Conservation (phyloP, 2,329 filamentous ascomycete genomes). For the Pyricularia grisea region DNA sequence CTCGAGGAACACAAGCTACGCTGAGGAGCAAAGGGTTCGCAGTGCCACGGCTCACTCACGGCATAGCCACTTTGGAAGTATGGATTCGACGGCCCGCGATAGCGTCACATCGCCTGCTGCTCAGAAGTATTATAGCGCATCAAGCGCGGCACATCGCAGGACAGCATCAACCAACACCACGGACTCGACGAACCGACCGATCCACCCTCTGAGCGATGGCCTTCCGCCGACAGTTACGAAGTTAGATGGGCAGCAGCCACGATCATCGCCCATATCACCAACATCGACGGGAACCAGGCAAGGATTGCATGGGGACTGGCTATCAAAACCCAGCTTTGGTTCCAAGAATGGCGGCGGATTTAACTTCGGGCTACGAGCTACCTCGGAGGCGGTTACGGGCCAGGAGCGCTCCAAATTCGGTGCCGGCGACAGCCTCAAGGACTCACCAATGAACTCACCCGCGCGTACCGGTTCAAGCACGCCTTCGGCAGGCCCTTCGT, state of each 20-base stretch:
- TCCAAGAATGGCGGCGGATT: conserved; percentile 30
- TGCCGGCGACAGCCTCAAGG: conserved; percentile 41
- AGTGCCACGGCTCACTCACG: conserved; percentile 57
- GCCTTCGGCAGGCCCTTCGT: conserved; percentile 55
- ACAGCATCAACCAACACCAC: conserved; percentile 51
- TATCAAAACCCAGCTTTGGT: conserved; percentile 37
- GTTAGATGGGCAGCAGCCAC: conserved; percentile 36
- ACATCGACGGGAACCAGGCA: conserved; percentile 35
- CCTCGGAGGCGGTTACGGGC: conserved; percentile 64
- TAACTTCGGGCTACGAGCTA: conserved; percentile 65
- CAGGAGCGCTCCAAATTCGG: conserved; percentile 41
- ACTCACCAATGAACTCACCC: conserved; percentile 51
- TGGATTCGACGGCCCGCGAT: conserved; percentile 59
- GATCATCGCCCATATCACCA: conserved; percentile 25
- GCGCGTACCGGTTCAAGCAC: conserved; percentile 69
- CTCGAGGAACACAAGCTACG: conserved; percentile 66
- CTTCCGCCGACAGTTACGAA: conserved; percentile 51
- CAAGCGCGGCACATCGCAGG: conserved; percentile 38
- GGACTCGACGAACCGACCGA: conserved; percentile 38
- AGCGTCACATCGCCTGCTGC: conserved; percentile 46
- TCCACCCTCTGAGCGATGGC: conserved; percentile 42
- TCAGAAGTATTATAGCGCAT: conserved; percentile 59
- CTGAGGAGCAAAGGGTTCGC: conserved; percentile 62
- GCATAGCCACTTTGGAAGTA: conserved; percentile 71
- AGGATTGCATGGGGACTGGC: conserved; percentile 44